Conservation (phyloP, 2,329 filamentous ascomycete genomes). For the Xylaria sp. region DNA sequence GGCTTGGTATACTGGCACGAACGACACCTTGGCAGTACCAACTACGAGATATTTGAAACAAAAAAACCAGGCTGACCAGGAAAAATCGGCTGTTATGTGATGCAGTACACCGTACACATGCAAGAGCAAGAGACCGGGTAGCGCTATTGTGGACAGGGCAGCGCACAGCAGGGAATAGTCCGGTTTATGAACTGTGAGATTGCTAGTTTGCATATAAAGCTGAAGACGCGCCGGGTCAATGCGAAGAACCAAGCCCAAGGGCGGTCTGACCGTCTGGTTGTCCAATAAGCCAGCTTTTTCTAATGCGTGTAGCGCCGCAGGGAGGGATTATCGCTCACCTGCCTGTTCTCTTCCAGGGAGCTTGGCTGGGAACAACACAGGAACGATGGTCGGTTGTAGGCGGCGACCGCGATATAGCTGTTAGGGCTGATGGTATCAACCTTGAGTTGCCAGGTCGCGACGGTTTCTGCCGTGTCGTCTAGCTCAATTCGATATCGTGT, state of each 20-base stretch:
- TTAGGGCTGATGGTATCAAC: background rate
- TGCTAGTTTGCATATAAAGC: constrained; percentile 23
- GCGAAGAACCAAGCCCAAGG: constrained; percentile 17
- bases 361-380: constrained; percentile 9
- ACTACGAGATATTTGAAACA: constrained; percentile 14
- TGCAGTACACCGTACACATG: constrained; percentile 17
- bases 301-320: constrained; percentile 9
- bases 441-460: background rate
- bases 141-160: background rate
- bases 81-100: constrained; percentile 18
- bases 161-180: constrained; percentile 15
- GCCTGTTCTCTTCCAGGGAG: constrained; percentile 4
- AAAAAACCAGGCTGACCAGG: constrained; percentile 5
- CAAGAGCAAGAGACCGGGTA: constrained; percentile 13
- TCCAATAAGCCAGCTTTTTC: constrained; percentile 22
- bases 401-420: background rate
- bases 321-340: constrained; percentile 9
- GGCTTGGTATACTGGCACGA: background rate
- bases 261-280: constrained; percentile 25
- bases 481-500: background rate
- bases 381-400: background rate
- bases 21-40: background rate
- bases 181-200: constrained; percentile 15
- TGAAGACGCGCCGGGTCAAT: constrained; percentile 28
- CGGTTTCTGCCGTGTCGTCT: constrained; percentile 15